Evolutionary conservation across 345 rosid genomes (phyloP).

Genomic region (Salix dunnii): DNA sequence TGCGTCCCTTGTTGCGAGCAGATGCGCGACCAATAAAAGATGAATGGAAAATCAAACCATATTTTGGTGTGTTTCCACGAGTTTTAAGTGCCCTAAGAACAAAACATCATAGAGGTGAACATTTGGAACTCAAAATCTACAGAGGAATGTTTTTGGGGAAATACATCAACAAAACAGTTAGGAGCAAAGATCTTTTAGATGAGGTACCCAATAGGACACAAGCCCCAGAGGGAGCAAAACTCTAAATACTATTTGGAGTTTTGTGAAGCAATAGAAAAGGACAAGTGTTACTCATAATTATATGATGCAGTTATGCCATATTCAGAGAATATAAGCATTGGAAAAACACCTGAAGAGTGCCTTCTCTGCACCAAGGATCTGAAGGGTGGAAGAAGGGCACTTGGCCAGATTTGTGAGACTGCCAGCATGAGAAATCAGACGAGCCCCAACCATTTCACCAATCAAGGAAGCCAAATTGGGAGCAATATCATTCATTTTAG

Average conservation of each 20-base stretch:
- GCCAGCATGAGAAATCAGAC: slow-evolving; percentile 95
- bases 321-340: not conserved
- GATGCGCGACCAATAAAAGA: slow-evolving; percentile 89
- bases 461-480: slow-evolving; percentile 90
- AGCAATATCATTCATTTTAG: slow-evolving; percentile 92
- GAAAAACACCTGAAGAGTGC: slow-evolving; percentile 81
- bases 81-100: slow-evolving; percentile 78
- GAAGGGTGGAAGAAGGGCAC: slow-evolving; percentile 97
- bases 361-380: slow-evolving; percentile 94
- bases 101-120: not conserved
- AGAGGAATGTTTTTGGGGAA: not conserved
- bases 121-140: not conserved
- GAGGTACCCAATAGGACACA: not conserved
- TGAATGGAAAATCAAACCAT: slow-evolving; percentile 91
- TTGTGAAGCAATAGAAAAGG: not conserved
- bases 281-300: not conserved
- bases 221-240: not conserved
- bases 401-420: slow-evolving; percentile 96
- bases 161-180: not conserved
- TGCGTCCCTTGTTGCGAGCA: slow-evolving; percentile 88
- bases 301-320: not conserved
- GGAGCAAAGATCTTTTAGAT: not conserved
- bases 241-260: not conserved
- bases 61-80: slow-evolving; percentile 93
- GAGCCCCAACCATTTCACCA: slow-evolving; percentile 91